Evolutionary conservation across 2,329 filamentous ascomycete genomes (phyloP).

Genomic region (Colletotrichum echinochloae): DNA sequence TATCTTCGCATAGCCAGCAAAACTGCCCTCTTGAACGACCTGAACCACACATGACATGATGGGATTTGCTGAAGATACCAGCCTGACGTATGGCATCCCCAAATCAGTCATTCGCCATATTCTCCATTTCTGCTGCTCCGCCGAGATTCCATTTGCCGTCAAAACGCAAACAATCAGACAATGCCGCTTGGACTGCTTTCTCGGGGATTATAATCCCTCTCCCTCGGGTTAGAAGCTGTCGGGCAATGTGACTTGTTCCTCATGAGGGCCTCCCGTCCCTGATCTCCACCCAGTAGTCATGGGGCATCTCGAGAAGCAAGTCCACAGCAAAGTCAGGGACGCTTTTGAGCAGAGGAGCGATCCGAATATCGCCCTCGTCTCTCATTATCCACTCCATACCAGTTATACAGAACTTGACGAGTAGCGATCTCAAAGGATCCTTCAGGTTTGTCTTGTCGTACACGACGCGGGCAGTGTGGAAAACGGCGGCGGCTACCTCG

Average conservation of each 20-base stretch:
- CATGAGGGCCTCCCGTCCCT: background rate
- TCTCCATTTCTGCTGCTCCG: too few species aligned
- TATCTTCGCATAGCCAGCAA: too few species aligned
- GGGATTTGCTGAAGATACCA: too few species aligned
- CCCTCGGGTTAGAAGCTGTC: too few species aligned
- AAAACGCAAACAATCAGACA: too few species aligned
- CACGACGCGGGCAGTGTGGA: background rate
- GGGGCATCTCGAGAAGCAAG: background rate
- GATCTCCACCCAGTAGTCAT: background rate
- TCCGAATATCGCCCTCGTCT: background rate
- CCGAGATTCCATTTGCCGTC: too few species aligned
- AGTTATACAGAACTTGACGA: background rate
- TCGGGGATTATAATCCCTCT: too few species aligned
- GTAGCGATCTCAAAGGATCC: background rate
- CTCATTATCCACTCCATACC: conserved; percentile 1
- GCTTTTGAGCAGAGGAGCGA: background rate
- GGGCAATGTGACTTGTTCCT: background rate
- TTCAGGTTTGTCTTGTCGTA: background rate
- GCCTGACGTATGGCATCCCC: too few species aligned
- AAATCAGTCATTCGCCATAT: too few species aligned
- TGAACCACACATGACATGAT: too few species aligned
- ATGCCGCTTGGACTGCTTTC: too few species aligned
- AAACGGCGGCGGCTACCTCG: background rate
- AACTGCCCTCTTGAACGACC: too few species aligned
- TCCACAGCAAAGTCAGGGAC: background rate